Base-by-base conservation (phyloP, 2,329 filamentous ascomycete species). In the Ophiostoma triangulosporum region DNA sequence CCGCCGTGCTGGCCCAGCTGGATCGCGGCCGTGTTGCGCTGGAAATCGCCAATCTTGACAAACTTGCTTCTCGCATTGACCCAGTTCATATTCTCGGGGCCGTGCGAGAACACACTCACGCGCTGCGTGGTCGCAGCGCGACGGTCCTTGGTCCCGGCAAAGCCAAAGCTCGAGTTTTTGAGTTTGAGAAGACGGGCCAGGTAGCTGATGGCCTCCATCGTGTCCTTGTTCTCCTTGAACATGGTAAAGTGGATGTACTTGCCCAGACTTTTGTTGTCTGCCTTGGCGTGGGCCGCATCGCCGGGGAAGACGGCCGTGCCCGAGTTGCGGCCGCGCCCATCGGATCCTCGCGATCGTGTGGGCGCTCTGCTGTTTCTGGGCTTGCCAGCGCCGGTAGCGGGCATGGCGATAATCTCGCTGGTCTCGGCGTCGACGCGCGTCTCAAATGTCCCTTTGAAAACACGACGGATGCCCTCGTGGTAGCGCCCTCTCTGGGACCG, bases 181-280 rank as follows among this genome's bases (percentile, higher is more conserved):
- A 86, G 73, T 63, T 84, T 86, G 58, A 95, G 69, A 58, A 84
- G 77, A 43, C 84, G 84, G 1, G 83, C 80, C 38, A 96, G 76
- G 62, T 85, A 87, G 52, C 80, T 83, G 52, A 94, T 75, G 0
- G 88, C 84, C 61, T 96, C 90, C 86, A 95, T 94, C 1, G 90
- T 96, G 64, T 96, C 90, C 64, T 91, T 90, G 70, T 96, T 96
- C 70, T 95, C 90, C 70, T 96, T 96, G 77, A 91, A 94, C 51
- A 96, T 74, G 0, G 87, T 91, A 66, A 95, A 95, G 66, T 95
- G 89, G 14, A 95, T 71, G 65, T 88, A 93, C 49, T 89, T 57
- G 31, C 56, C 51, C 22, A 4, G 22, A n/a, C n/a, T n/a, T 6
- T 27, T 40, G 24, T 48, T 35, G 20, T 45, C 27, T 11, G 27